Percentiles rank a stretch among this genome's conserved stretches.
These are phyloP conservation scores for Pseudogymnoascus sp. DNA, from an alignment of 2,329 filamentous ascomycete genomes.

Conservation along the genomic window DNA sequence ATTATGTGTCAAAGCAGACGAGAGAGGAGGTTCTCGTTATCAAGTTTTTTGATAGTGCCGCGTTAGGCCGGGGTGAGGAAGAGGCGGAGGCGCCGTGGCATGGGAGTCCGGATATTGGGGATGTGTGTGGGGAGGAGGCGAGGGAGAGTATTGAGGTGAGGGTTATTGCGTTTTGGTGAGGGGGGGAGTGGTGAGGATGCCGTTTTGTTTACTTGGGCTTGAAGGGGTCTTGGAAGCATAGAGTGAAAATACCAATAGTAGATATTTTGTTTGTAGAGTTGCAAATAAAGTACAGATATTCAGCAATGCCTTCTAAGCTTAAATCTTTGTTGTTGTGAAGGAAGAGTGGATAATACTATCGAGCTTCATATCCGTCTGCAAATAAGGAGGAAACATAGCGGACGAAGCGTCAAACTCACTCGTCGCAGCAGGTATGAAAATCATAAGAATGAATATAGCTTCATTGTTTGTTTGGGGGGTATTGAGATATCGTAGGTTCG, in stretches of 20 bases:
- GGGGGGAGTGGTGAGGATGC: background rate
- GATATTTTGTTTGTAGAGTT: background rate
- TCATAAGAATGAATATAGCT: background rate
- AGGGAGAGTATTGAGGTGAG: constrained; percentile 10
- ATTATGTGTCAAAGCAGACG: constrained; percentile 6
- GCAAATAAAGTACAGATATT: background rate
- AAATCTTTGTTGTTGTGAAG: background rate
- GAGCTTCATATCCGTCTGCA: background rate
- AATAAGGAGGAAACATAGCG: background rate
- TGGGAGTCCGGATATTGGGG: constrained; percentile 1
- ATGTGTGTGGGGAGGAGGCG: background rate
- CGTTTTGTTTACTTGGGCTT: background rate
- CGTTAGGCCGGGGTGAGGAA: background rate
- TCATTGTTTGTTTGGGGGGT: background rate
- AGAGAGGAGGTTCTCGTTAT: constrained; percentile 5
- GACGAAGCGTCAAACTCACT: background rate
- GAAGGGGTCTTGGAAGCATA: background rate
- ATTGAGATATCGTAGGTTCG: background rate
- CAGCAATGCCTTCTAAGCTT: background rate
- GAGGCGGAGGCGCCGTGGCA: background rate
- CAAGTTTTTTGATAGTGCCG: constrained; percentile 10
- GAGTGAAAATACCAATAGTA: background rate
- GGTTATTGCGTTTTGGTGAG: constrained; percentile 10
- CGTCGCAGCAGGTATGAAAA: background rate
- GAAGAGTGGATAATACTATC: background rate